phyloP scores from a whole-genome alignment of 2,329 filamentous ascomycete genomes.

The Diplocarpon mali region DNA sequence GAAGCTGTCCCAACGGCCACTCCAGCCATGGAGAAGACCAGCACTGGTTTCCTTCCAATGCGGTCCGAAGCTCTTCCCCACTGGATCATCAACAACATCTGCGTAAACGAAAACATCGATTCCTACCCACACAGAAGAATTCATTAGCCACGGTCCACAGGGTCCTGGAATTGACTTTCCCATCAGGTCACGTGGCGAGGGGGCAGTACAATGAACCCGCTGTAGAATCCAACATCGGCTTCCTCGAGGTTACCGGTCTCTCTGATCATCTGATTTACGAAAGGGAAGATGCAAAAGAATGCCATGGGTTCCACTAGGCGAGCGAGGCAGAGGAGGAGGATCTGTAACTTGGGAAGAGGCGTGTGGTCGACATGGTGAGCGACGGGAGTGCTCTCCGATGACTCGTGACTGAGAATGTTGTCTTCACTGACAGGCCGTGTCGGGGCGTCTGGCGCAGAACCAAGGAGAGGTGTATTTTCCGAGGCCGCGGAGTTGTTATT shows the following conservation, averaged over 20 bases:
- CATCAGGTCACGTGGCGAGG: background rate
- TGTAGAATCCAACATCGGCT: slow-evolving; percentile 69
- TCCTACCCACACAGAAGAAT: slow-evolving; percentile 30
- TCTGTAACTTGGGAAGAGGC: slow-evolving; percentile 50
- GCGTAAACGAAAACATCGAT: slow-evolving; percentile 61
- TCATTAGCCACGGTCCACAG: background rate
- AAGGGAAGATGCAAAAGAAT: slow-evolving; percentile 78
- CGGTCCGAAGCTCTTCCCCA: slow-evolving; percentile 62
- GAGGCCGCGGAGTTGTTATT: no score
- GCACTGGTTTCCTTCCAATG: slow-evolving; percentile 60
- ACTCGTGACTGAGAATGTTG: no score
- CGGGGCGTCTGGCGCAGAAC: no score
- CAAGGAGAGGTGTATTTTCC: no score
- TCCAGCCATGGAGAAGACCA: slow-evolving; percentile 56
- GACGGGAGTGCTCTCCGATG: background rate
- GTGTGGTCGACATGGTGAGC: slow-evolving; percentile 24
- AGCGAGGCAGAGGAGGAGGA: slow-evolving; percentile 62
- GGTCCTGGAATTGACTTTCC: background rate
- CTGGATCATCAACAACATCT: slow-evolving; percentile 66
- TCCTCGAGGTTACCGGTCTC: slow-evolving; percentile 49
- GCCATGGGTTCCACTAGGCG: slow-evolving; percentile 65
- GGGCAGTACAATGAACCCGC: slow-evolving; percentile 48
- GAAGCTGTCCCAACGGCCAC: slow-evolving; percentile 48
- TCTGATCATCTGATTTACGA: slow-evolving; percentile 67
- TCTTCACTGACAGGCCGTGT: no score